phyloP scores from a whole-genome alignment of 1,139 yeast genomes.

The Saccharomyces uvarum region DNA sequence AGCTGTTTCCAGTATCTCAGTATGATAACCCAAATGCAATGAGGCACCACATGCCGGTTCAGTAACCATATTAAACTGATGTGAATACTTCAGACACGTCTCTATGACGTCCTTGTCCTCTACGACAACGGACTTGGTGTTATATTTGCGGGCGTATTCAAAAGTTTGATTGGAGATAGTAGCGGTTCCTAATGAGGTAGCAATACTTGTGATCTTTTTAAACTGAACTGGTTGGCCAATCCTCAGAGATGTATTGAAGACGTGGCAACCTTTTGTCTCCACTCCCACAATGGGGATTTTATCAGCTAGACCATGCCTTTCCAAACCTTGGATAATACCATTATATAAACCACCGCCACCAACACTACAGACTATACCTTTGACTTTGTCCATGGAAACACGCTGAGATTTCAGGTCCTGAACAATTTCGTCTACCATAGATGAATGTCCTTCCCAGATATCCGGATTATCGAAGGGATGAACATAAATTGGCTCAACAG shows the following conservation, averaged over 20 bases:
- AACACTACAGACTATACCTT: slow-evolving; percentile 57
- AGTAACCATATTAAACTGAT: slow-evolving; percentile 43
- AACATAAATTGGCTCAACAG: slow-evolving; percentile 45
- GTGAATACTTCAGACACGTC: slow-evolving; percentile 45
- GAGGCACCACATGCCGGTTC: slow-evolving; percentile 81
- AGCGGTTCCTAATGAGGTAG: slow-evolving; percentile 56
- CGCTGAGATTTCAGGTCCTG: slow-evolving; percentile 33
- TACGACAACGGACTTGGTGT: slow-evolving; percentile 42
- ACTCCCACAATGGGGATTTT: slow-evolving; percentile 45
- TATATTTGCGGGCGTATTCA: slow-evolving; percentile 34
- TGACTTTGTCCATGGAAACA: slow-evolving; percentile 33
- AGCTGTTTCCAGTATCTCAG: slow-evolving; percentile 32
- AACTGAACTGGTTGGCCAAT: slow-evolving; percentile 41
- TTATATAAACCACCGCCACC: slow-evolving; percentile 73
- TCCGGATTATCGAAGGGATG: slow-evolving; percentile 62
- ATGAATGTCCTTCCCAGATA: slow-evolving; percentile 64
- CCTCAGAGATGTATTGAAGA: slow-evolving; percentile 43
- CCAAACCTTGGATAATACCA: slow-evolving; percentile 54
- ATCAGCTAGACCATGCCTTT: slow-evolving; percentile 34
- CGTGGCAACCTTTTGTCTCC: slow-evolving; percentile 57
- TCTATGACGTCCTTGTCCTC: slow-evolving; percentile 48
- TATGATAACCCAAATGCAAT: slow-evolving; percentile 43
- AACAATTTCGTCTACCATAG: slow-evolving; percentile 51
- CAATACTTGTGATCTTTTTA: slow-evolving; percentile 45
- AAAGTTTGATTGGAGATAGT: slow-evolving; percentile 44